Conservation (phyloP, 2,329 filamentous ascomycete genomes). For the Tolypocladium endophyticum region DNA sequence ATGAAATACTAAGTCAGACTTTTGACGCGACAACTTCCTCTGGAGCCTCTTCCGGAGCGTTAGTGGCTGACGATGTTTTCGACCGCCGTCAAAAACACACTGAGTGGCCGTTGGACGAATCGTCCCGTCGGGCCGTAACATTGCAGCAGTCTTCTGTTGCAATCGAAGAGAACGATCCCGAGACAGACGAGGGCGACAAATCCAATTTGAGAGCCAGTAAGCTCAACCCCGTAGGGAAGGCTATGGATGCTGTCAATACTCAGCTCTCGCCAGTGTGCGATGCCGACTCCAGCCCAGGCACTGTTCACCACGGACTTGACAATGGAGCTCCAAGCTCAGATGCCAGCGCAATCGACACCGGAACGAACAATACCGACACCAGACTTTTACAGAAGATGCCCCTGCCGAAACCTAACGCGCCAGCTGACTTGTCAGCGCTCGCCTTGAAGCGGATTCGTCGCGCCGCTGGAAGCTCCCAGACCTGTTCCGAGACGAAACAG, state of each 20-base stretch:
- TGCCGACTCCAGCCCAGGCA: not conserved
- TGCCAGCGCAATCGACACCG: not conserved
- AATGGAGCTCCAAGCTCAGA: not conserved
- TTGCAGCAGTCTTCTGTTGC: not conserved
- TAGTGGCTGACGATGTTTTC: not conserved
- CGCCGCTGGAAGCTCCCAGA: not conserved
- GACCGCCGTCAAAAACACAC: not conserved
- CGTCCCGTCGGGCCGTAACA: not conserved
- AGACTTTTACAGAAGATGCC: not conserved
- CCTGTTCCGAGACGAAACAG: not conserved
- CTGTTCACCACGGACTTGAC: not conserved
- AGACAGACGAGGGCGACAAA: not conserved
- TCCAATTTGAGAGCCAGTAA: not conserved
- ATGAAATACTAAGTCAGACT: slow-evolving; percentile 5
- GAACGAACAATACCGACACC: not conserved
- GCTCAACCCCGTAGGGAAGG: not conserved
- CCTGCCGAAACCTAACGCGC: not conserved
- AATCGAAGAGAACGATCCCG: not conserved
- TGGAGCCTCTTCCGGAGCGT: not conserved
- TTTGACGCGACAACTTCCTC: not conserved
- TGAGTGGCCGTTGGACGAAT: not conserved
- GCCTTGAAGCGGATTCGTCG: not conserved
- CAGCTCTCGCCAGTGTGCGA: not conserved
- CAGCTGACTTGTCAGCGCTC: not conserved
- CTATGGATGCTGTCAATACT: not conserved